Conservation (phyloP, 306 rosid species). For the Vicia villosa region DNA sequence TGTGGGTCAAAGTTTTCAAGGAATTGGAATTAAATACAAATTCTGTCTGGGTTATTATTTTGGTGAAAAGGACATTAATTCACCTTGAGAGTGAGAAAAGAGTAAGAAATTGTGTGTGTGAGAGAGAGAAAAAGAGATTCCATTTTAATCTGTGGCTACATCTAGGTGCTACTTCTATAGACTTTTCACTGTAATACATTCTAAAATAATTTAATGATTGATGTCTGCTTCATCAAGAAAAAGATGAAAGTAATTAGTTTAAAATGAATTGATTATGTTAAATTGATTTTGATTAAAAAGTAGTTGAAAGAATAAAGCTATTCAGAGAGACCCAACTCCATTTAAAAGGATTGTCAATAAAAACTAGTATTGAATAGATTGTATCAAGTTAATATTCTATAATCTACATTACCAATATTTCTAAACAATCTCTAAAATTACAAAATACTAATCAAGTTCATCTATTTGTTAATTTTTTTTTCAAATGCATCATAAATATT, state of each 20-base stretch:
- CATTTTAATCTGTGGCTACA: conserved; percentile 60
- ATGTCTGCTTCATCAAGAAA: conserved; percentile 24
- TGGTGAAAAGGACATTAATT: conserved; percentile 77
- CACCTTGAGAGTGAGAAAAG: conserved; percentile 62
- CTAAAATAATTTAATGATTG: conserved; percentile 38
- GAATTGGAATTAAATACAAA: conserved; percentile 56
- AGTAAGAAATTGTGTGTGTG: conserved; percentile 7
- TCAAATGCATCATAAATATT: no score
- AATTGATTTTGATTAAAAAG: no score
- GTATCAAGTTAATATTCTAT: not conserved
- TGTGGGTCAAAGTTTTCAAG: conserved; percentile 84
- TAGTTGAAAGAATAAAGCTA: no score
- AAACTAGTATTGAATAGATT: not conserved
- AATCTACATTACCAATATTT: not conserved
- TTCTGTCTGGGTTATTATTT: conserved; percentile 60
- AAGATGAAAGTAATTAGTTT: no score
- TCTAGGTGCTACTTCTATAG: conserved; percentile 47
- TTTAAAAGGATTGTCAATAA: no score
- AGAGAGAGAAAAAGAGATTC: conserved; percentile 58
- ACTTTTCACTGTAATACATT: conserved; percentile 52
- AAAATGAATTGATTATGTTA: no score
- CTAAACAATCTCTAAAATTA: not conserved
- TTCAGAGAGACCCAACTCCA: no score
- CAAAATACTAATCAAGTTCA: not conserved
- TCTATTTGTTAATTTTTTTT: no score